Conservation (phyloP, 2,329 filamentous ascomycete genomes). For the Acrocalymma vagum region DNA sequence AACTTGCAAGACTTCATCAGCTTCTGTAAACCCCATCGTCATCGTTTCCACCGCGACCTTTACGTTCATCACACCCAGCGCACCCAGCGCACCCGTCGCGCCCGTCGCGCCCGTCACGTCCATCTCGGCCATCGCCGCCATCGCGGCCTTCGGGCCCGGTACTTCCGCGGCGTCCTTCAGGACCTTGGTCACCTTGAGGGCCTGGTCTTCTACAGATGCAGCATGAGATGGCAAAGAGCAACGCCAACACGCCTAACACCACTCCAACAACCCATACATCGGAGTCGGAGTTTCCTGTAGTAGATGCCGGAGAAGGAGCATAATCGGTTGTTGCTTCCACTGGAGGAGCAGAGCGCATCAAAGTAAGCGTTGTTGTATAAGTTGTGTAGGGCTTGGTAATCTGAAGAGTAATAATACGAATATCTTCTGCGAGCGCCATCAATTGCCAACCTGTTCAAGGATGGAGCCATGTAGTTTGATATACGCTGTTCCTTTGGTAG, state of each 20-base stretch:
- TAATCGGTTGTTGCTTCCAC: slow-evolving; percentile 4
- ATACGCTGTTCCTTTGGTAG: slow-evolving; percentile 2
- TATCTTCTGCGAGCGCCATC: slow-evolving; percentile 3
- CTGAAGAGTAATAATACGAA: slow-evolving; percentile 9
- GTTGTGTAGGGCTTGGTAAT: slow-evolving; percentile 13
- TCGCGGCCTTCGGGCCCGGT: slow-evolving; percentile 2
- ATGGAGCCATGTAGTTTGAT: slow-evolving; percentile 10
- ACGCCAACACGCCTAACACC: slow-evolving; percentile 9
- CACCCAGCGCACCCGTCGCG: no score
- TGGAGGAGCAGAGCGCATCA: slow-evolving; percentile 8
- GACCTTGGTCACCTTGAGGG: slow-evolving; percentile 7
- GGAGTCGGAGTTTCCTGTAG: slow-evolving; percentile 10
- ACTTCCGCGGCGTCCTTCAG: slow-evolving; percentile 1
- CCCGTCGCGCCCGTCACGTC: no score
- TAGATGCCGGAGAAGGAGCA: slow-evolving; percentile 5
- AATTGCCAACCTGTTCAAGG: slow-evolving; percentile 5
- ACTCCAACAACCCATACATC: slow-evolving; percentile 8
- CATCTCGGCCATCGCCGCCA: slow-evolving; percentile 3
- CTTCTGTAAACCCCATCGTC: no score
- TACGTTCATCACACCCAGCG: no score
- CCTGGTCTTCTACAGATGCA: slow-evolving; percentile 12
- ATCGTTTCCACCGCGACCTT: no score
- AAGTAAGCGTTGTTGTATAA: slow-evolving; percentile 8
- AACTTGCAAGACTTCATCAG: no score
- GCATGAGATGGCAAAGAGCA: slow-evolving; percentile 12